These are phyloP conservation scores for Macrolepiota albuminosa DNA, from an alignment of 768 basidiomycete genomes.

Conservation along the genomic window DNA sequence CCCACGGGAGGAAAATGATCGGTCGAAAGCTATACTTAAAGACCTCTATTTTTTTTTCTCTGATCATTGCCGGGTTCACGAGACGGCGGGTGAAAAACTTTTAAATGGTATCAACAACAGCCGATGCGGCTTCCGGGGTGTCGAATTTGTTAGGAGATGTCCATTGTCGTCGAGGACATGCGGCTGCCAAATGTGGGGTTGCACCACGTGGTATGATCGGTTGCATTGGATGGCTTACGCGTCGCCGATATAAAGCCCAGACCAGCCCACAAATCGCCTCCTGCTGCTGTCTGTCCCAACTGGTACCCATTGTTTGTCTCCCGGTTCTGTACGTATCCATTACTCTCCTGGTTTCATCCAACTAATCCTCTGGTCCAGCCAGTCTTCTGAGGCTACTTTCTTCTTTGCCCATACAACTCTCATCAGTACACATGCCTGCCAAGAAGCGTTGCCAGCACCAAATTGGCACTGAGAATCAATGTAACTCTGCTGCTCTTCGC, in stretches of 20 bases:
- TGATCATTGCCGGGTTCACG: not conserved
- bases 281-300: constrained; percentile 6
- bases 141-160: not conserved
- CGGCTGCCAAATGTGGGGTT: constrained; percentile 5
- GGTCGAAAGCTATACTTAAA: not conserved
- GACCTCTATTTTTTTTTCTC: not conserved
- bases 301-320: constrained; percentile 1
- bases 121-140: constrained; percentile 1
- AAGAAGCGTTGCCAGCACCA: constrained; percentile 87
- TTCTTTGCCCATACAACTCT: not conserved
- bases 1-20: not conserved
- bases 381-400: not conserved
- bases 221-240: constrained; percentile 31
- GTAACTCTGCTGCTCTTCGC: constrained; percentile 75
- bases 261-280: not conserved
- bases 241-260: constrained; percentile 21
- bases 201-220: constrained; percentile 18
- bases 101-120: not conserved
- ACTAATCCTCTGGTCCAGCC: not conserved
- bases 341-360: not conserved
- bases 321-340: constrained; percentile 2
- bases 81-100: not conserved
- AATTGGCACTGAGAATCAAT: constrained; percentile 44
- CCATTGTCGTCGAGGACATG: not conserved
- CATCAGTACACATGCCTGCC: constrained; percentile 45